Base-by-base conservation (phyloP, 2,329 filamentous ascomycete genomes). In the Clarireedia homoeocarpa region DNA sequence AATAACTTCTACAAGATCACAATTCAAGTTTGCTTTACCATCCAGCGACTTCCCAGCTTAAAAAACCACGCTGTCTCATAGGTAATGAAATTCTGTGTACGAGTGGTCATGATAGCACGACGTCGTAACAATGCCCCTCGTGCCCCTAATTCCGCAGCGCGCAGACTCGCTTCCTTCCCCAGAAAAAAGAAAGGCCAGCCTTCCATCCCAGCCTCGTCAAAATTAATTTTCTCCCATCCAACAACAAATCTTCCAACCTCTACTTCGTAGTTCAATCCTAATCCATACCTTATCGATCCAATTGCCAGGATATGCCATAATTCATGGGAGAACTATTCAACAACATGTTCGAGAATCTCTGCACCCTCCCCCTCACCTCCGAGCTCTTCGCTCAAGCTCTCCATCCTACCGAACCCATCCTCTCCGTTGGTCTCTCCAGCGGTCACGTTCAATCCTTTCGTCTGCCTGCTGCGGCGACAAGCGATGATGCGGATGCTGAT, bases 301-400 rank as follows among this genome's bases (percentile, higher is more conserved):
- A 48, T 30, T 30, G 27, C 27, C 7, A 30, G 27, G 27, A 30
- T 15, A 53, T 53, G 51, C n/a, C 15, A 53, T 48, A 39, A 27
- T 39, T 12, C 23, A 30, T 4, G 2, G 24, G 36, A 5, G 40
- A 40, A 20, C 17, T 15, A 39, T 42, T 24, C 14, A 51, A 3
- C 9, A 56, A 3, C 36, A 68, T 68, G 65, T 68, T 69, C 39
- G 91, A 96, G 72, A 95, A 90, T 62, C 81, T 95, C 62, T 96
- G 92, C 77, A 90, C 88, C 26, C 82, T 97, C 47, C 91, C 91
- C 61, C 83, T 97, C 48, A 81, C 82, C 57, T 82, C 88, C 56
- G 94, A 97, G 68, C 78, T 99, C 66, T 97, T 99, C 74, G 74
- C 89, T 1, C 91, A 95, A 71, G 88, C 86, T 12, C 76, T 96